A percentile compares a stretch with the other conserved stretches of the same genome.
These are phyloP conservation scores for Beauveria pseudobassiana DNA, from an alignment of 2,329 filamentous ascomycete genomes.

Conservation along the genomic window DNA sequence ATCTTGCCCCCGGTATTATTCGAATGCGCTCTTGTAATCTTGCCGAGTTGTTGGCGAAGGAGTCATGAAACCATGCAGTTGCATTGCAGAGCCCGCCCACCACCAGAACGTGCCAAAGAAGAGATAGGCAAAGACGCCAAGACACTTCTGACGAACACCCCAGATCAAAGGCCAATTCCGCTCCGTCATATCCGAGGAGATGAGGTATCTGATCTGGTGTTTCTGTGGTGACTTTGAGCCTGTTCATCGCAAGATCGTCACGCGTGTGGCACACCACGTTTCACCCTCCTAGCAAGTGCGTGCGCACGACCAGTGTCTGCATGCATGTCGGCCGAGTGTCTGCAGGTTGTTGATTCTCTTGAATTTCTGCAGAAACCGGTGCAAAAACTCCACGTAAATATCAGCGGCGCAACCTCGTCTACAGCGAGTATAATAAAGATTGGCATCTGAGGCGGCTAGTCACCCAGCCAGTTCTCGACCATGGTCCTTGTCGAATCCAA, in stretches of 20 bases:
- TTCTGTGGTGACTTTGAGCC: neutral
- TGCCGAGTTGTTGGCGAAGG: neutral
- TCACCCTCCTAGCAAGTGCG: neutral
- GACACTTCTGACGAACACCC: too few relatives aligned
- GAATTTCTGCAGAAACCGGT: neutral
- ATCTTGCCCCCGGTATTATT: neutral
- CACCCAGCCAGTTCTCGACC: neutral
- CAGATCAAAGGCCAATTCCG: too few relatives aligned
- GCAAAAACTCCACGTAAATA: neutral
- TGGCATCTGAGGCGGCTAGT: neutral
- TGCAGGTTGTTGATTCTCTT: neutral
- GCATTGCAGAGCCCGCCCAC: too few relatives aligned
- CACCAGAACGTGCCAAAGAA: neutral
- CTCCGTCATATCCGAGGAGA: too few relatives aligned
- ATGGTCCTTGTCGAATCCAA: neutral
- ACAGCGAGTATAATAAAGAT: neutral
- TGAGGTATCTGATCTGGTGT: neutral
- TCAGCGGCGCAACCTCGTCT: neutral
- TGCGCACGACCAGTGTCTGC: neutral
- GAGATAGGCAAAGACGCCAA: neutral
- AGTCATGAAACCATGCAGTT: neutral
- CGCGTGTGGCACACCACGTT: too few relatives aligned
- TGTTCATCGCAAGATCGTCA: neutral
- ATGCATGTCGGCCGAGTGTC: neutral
- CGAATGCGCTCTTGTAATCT: neutral